These are phyloP conservation scores for Termitomyces sp. DNA, from an alignment of 768 basidiomycete species.

Conservation along the genomic window DNA sequence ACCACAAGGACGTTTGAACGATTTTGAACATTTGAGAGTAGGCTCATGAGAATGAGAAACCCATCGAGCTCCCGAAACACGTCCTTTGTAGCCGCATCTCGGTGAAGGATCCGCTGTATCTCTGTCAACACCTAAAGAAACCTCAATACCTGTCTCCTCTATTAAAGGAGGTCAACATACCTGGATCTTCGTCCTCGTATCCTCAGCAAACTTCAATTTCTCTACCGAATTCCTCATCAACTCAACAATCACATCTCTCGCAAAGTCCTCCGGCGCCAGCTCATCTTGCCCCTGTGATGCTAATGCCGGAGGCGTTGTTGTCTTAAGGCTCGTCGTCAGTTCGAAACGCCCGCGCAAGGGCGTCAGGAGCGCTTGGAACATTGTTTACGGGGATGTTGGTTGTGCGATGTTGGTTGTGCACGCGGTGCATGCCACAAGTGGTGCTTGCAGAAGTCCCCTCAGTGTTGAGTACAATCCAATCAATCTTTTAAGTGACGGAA, in stretches of 20 bases:
- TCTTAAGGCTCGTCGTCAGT: constrained; percentile 25
- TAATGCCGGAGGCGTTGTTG: constrained; percentile 10
- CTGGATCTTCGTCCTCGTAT: constrained; percentile 40
- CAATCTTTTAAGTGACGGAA: constrained; percentile 8
- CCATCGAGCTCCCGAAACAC: constrained; percentile 81
- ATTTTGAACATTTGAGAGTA: constrained; percentile 54
- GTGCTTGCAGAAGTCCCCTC: constrained; percentile 6
- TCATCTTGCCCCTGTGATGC: constrained; percentile 32
- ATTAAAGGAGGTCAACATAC: constrained; percentile 28
- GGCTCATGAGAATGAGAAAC: constrained; percentile 67
- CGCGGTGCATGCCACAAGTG: constrained; percentile 5
- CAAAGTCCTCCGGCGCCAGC: constrained; percentile 62
- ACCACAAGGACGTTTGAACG: constrained; percentile 23
- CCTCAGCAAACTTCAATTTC: constrained; percentile 55
- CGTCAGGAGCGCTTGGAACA: constrained; percentile 55
- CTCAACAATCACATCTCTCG: constrained; percentile 64
- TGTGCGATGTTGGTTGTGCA: neutral
- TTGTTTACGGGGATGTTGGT: constrained; percentile 15
- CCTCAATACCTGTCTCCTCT: neutral
- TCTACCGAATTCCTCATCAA: constrained; percentile 68
- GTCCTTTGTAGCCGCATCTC: constrained; percentile 61
- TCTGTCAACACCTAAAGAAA: constrained; percentile 50
- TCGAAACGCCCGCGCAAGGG: constrained; percentile 55
- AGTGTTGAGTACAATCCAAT: neutral
- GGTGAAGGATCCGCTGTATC: constrained; percentile 60